These are phyloP conservation scores for Dipteronia sinensis DNA, from an alignment of 345 rosid genomes.

Conservation along the genomic window DNA sequence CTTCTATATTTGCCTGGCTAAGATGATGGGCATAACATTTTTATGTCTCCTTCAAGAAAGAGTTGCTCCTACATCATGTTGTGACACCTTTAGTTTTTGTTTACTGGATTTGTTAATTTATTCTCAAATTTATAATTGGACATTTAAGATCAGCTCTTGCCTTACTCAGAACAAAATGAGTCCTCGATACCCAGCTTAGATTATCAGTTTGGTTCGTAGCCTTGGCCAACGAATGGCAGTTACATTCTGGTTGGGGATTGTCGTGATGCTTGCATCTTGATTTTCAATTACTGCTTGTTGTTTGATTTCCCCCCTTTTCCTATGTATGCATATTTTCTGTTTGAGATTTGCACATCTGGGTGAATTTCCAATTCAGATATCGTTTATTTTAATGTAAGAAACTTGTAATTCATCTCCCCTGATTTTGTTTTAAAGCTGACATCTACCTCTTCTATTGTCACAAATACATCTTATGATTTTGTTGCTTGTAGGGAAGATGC, in stretches of 20 bases:
- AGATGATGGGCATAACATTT: not conserved
- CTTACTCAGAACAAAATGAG: not conserved
- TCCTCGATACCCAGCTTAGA: not conserved
- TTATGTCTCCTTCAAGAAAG: not conserved
- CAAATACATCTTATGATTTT: constrained; percentile 13
- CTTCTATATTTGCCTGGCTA: not conserved
- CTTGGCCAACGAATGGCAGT: not conserved
- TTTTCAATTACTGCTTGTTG: not conserved
- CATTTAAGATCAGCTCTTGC: not conserved
- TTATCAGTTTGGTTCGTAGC: not conserved
- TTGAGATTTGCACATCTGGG: not conserved
- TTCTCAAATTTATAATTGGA: not conserved
- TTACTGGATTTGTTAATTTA: not conserved
- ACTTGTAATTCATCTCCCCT: not conserved
- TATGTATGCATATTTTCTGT: not conserved
- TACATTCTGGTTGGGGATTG: not conserved
- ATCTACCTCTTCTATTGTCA: not conserved
- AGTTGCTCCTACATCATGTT: not conserved
- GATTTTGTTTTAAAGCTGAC: not conserved
- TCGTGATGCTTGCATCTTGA: not conserved
- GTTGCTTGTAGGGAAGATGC: constrained; percentile 78
- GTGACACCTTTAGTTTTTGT: not conserved
- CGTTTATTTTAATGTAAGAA: not conserved
- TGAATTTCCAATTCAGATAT: not conserved
- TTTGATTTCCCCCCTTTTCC: not conserved